Evolutionary conservation across 164 flowering plant species (phyloP).

Genomic region (Aristolochia fimbriata): DNA sequence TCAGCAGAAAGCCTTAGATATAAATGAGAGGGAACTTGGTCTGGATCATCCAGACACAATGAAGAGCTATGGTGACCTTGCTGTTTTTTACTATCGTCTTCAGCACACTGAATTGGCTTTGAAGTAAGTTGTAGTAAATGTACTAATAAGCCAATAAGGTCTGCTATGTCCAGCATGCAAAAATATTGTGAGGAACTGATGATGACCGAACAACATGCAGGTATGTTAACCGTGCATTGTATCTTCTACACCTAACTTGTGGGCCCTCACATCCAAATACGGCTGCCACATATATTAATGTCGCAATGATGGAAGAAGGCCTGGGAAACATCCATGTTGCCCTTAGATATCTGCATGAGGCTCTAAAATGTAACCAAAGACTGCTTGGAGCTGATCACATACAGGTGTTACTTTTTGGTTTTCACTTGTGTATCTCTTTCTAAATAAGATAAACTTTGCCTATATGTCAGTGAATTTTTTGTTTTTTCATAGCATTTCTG

Average conservation of each 20-base stretch:
- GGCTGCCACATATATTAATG: slow-evolving; percentile 95
- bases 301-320: slow-evolving; percentile 99
- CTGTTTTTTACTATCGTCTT: slow-evolving; percentile 89
- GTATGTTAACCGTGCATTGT: slow-evolving; percentile 91
- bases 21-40: slow-evolving; percentile 96
- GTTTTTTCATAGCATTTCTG: neutral
- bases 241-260: slow-evolving; percentile 85
- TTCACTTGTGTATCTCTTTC: slow-evolving; percentile 6
- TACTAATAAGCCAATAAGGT: neutral
- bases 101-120: slow-evolving; percentile 91
- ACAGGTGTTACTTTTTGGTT: slow-evolving; percentile 50
- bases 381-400: slow-evolving; percentile 93
- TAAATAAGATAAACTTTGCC: neutral
- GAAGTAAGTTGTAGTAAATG: slow-evolving; percentile 43
- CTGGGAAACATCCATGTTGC: slow-evolving; percentile 89
- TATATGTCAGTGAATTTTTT: neutral
- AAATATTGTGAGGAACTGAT: neutral
- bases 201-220: slow-evolving; percentile 17
- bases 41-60: slow-evolving; percentile 97
- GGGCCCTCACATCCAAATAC: slow-evolving; percentile 97
- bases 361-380: slow-evolving; percentile 88
- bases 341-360: slow-evolving; percentile 88
- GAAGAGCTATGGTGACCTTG: slow-evolving; percentile 97
- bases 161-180: neutral
- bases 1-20: slow-evolving; percentile 92